Conservation (phyloP, 2,329 filamentous ascomycete genomes). For the Stemphylium beticola region DNA sequence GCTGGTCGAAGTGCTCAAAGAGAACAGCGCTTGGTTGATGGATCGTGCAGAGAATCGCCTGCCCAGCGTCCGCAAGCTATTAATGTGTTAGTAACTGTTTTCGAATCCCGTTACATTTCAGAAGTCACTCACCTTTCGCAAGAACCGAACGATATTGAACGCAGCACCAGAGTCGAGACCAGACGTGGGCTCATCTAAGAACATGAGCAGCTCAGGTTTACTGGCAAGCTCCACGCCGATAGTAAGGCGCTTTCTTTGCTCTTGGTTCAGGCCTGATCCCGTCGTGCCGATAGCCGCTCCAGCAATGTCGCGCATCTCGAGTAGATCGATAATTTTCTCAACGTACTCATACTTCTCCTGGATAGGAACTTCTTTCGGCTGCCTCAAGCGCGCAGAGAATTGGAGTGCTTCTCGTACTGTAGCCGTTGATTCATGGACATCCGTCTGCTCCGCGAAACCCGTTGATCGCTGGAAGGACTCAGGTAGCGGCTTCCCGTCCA, state of each 20-base stretch:
- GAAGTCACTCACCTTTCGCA: conserved; percentile 56
- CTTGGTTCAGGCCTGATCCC: conserved; percentile 58
- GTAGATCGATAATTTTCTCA: conserved; percentile 66
- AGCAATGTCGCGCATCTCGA: conserved; percentile 69
- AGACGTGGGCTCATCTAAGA: conserved; percentile 79
- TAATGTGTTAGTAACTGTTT: neutral
- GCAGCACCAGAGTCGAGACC: conserved; percentile 74
- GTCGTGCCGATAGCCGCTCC: conserved; percentile 68
- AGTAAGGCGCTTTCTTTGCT: conserved; percentile 71
- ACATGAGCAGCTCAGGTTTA: conserved; percentile 74
- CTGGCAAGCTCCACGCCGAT: conserved; percentile 67
- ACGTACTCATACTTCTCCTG: conserved; percentile 70
- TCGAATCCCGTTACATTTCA: no score
- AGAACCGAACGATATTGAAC: conserved; percentile 68
- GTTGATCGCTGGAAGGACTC: conserved; percentile 83
- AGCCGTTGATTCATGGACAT: conserved; percentile 66
- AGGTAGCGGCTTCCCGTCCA: conserved; percentile 49
- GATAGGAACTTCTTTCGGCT: conserved; percentile 63
- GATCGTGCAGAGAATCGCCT: conserved; percentile 72
- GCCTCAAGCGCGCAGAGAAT: conserved; percentile 68
- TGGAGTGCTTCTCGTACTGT: conserved; percentile 70
- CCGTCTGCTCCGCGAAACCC: conserved; percentile 73
- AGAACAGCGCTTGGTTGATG: conserved; percentile 72
- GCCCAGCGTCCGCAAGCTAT: conserved; percentile 65
- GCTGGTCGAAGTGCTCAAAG: conserved; percentile 70